These are phyloP conservation scores for Keithomyces neogunnii DNA, from an alignment of 2,329 filamentous ascomycete genomes.

Conservation along the genomic window DNA sequence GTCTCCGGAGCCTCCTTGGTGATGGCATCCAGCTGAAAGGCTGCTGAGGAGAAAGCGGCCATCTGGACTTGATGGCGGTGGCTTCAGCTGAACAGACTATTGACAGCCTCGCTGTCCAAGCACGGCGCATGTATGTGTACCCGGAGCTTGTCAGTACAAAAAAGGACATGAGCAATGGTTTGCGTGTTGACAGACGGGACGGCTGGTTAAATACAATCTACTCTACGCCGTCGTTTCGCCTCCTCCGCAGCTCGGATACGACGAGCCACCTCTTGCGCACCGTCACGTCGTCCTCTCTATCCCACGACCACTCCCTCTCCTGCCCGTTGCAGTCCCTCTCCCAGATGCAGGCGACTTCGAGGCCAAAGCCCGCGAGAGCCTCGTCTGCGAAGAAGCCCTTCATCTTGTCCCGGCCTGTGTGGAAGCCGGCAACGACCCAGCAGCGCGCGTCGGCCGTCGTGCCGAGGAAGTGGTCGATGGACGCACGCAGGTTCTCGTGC, in stretches of 20 bases:
- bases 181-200: too few relatives aligned
- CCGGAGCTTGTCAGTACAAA: too few relatives aligned
- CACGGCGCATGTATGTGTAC: too few relatives aligned
- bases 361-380: constrained; percentile 26
- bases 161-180: too few relatives aligned
- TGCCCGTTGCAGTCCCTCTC: constrained; percentile 60
- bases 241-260: constrained; percentile 42
- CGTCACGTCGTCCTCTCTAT: constrained; percentile 55
- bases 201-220: too few relatives aligned
- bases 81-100: constrained; percentile 1
- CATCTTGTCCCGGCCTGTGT: constrained; percentile 60
- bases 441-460: constrained; percentile 36
- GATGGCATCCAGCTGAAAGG: too few relatives aligned
- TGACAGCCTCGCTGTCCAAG: background rate
- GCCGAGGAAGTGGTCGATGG: constrained; percentile 53
- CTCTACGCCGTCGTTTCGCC: background rate
- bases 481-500: constrained; percentile 56
- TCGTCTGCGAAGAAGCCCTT: constrained; percentile 51
- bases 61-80: background rate
- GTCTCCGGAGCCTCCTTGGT: too few relatives aligned
- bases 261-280: constrained; percentile 65
- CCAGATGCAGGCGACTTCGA: constrained; percentile 50
- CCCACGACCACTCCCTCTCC: constrained; percentile 51
- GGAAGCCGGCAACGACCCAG: constrained; percentile 63
- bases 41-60: background rate